These are phyloP conservation scores for Alternaria angustiovoidea DNA, from an alignment of 2,329 filamentous ascomycete genomes.

Conservation along the genomic window DNA sequence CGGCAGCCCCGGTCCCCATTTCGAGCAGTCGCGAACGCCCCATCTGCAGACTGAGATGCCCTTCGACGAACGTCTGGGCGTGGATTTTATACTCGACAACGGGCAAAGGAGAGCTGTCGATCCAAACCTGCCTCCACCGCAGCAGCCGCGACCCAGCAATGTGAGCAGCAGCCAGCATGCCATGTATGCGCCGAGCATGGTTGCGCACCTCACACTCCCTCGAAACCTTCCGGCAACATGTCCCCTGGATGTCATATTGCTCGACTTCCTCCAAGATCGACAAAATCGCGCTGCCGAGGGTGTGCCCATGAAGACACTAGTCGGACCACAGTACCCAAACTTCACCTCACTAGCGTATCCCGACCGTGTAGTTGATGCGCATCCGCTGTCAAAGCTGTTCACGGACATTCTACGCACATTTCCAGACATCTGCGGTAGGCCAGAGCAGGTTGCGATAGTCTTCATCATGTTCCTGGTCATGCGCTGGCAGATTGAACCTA, in stretches of 20 bases:
- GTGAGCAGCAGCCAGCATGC: slow-evolving; percentile 34
- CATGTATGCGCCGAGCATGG: slow-evolving; percentile 41
- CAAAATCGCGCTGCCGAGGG: slow-evolving; percentile 72
- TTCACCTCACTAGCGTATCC: slow-evolving; percentile 82
- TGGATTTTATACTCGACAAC: slow-evolving; percentile 74
- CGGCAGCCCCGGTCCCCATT: slow-evolving; percentile 50
- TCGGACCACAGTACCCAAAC: slow-evolving; percentile 80
- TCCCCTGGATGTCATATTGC: slow-evolving; percentile 78
- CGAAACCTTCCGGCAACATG: slow-evolving; percentile 73
- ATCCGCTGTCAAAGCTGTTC: slow-evolving; percentile 84
- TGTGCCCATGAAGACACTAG: slow-evolving; percentile 68
- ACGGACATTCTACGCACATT: slow-evolving; percentile 87
- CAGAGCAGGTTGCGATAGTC: slow-evolving; percentile 81
- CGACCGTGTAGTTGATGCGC: slow-evolving; percentile 66
- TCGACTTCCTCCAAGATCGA: slow-evolving; percentile 78
- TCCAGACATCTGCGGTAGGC: slow-evolving; percentile 77
- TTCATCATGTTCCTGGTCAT: slow-evolving; percentile 89
- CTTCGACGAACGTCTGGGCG: slow-evolving; percentile 69
- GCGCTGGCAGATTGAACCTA: slow-evolving; percentile 82
- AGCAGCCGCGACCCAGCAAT: slow-evolving; percentile 29
- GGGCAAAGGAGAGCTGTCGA: slow-evolving; percentile 54
- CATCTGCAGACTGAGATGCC: slow-evolving; percentile 35
- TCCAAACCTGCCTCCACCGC: slow-evolving; percentile 57
- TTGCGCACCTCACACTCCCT: slow-evolving; percentile 50
- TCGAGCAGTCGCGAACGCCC: slow-evolving; percentile 51